Evolutionary conservation across 2,329 filamentous ascomycete genomes (phyloP).

Genomic region (Sclerotinia trifoliorum): DNA sequence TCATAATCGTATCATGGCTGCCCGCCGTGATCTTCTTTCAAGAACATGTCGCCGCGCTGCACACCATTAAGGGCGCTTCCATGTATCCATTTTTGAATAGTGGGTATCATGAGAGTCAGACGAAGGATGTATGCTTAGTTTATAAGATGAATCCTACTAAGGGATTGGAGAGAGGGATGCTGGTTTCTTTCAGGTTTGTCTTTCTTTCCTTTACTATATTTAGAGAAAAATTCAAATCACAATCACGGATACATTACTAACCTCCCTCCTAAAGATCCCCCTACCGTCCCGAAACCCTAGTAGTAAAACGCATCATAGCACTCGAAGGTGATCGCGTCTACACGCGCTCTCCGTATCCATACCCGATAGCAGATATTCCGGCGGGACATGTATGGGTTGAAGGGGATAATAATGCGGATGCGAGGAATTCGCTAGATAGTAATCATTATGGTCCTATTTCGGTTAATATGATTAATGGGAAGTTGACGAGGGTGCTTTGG

Average conservation of each 20-base stretch:
- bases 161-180: conserved; percentile 66
- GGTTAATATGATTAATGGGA: conserved; percentile 70
- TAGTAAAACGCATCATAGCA: conserved; percentile 81
- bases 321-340: conserved; percentile 75
- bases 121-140: conserved; percentile 56
- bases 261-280: conserved; percentile 57
- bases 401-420: conserved; percentile 63
- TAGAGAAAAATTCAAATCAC: too few species aligned
- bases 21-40: conserved; percentile 63
- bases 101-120: conserved; percentile 56
- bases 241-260: neutral
- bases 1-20: conserved; percentile 59
- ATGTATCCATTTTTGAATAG: conserved; percentile 79
- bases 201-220: too few species aligned
- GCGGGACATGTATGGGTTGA: conserved; percentile 92
- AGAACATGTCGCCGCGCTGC: conserved; percentile 57
- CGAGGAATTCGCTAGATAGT: conserved; percentile 72
- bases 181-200: conserved; percentile 67
- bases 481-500: conserved; percentile 69
- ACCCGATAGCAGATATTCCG: conserved; percentile 63
- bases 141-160: conserved; percentile 58
- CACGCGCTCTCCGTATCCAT: conserved; percentile 56
- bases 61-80: conserved; percentile 59
- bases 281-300: conserved; percentile 63
- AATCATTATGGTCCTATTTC: conserved; percentile 87